phyloP scores from a whole-genome alignment of 179 eudicot species.

The Monotropa hypopitys region DNA sequence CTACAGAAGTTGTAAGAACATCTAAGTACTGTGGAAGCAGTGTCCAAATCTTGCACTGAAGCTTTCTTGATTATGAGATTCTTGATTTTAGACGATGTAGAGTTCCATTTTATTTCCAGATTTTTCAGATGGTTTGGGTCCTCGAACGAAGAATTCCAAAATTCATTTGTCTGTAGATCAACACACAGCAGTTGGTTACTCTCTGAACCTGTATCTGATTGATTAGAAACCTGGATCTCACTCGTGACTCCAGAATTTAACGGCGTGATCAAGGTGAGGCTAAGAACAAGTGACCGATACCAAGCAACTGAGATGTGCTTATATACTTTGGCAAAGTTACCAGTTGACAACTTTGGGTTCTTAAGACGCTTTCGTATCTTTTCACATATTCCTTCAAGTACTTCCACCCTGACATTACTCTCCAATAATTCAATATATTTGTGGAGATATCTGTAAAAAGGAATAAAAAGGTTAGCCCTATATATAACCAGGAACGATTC shows the following conservation, averaged over 20 bases:
- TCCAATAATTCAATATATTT: conserved; percentile 71
- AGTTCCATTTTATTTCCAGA: conserved; percentile 67
- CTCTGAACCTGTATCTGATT: conserved; percentile 29
- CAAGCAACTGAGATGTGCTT: conserved; percentile 82
- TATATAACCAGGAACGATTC: neutral
- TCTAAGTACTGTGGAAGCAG: conserved; percentile 61
- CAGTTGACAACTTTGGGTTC: conserved; percentile 79
- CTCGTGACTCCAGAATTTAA: conserved; percentile 23
- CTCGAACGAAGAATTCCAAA: conserved; percentile 69
- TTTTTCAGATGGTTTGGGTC: conserved; percentile 37
- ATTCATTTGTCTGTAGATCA: conserved; percentile 57
- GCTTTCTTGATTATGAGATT: conserved; percentile 58
- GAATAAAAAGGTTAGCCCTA: neutral
- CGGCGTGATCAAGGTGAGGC: conserved; percentile 65
- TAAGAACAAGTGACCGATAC: conserved; percentile 75
- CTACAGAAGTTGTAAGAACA: conserved; percentile 76
- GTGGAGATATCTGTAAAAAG: conserved; percentile 52
- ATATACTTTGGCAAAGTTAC: conserved; percentile 58
- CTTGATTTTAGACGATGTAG: conserved; percentile 49
- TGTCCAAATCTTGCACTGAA: conserved; percentile 65
- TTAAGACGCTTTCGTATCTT: conserved; percentile 82
- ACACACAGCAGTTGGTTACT: conserved; percentile 59
- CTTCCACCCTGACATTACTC: conserved; percentile 55
- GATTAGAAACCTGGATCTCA: conserved; percentile 26
- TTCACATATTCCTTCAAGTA: conserved; percentile 84